Conservation (phyloP, 2,329 filamentous ascomycete species). For the Fusarium tanahbumbuense region DNA sequence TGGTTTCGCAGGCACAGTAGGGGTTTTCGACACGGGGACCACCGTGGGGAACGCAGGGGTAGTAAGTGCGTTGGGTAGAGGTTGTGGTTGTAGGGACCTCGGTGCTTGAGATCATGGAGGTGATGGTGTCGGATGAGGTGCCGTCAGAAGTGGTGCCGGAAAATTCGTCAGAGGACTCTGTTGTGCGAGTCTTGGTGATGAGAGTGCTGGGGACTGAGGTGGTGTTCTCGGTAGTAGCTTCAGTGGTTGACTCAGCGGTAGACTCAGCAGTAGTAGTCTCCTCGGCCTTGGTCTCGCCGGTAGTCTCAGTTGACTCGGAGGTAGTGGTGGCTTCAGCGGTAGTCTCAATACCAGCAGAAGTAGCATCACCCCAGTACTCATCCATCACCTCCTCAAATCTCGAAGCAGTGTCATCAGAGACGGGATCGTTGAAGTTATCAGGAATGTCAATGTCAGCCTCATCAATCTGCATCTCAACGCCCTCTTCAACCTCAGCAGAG, state of each 20-base stretch:
- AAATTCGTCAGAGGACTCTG: background rate
- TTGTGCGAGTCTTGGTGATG: constrained; percentile 14
- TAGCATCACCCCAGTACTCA: background rate
- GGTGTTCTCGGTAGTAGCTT: background rate
- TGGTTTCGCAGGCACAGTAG: constrained; percentile 17
- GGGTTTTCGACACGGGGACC: background rate
- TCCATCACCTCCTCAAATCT: background rate
- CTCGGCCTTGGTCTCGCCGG: background rate
- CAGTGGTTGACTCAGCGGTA: background rate
- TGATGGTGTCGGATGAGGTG: background rate
- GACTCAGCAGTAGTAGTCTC: background rate
- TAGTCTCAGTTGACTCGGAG: background rate
- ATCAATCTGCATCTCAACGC: background rate
- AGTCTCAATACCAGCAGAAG: background rate
- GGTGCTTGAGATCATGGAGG: background rate
- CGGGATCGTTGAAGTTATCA: constrained; percentile 4
- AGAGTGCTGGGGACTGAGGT: constrained; percentile 9
- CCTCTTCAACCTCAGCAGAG: constrained; percentile 6
- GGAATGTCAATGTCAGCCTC: background rate
- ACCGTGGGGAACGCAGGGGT: background rate
- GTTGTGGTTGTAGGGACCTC: background rate
- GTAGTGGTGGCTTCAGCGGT: background rate
- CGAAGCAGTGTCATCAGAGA: background rate
- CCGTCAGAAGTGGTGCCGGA: background rate
- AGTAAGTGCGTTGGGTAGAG: constrained; percentile 2